Evolutionary conservation across 2,329 filamentous ascomycete species (phyloP).

Genomic region (Exophiala sideris): DNA sequence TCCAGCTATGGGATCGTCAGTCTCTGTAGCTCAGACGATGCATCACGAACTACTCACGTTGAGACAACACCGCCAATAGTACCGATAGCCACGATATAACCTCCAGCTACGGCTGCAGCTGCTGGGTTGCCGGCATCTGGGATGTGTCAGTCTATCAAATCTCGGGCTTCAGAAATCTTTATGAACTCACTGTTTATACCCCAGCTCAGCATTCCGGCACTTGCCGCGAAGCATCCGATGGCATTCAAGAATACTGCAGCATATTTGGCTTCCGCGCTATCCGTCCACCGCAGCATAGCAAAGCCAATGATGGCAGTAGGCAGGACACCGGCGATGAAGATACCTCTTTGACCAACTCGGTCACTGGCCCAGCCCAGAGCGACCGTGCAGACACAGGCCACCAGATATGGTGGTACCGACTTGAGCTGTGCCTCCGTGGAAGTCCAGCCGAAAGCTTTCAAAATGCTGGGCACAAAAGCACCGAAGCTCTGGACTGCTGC

Average conservation of each 20-base stretch:
- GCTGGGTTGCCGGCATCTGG: constrained; percentile 55
- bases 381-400: constrained; percentile 66
- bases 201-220: constrained; percentile 84
- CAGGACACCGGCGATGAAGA: constrained; percentile 68
- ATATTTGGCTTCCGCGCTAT: constrained; percentile 67
- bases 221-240: constrained; percentile 77
- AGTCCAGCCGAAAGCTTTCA: constrained; percentile 40
- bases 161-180: not conserved
- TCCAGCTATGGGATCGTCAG: constrained; percentile 18
- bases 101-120: constrained; percentile 65
- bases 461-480: constrained; percentile 38
- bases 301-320: constrained; percentile 70
- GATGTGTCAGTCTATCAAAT: constrained; percentile 2
- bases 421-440: constrained; percentile 64
- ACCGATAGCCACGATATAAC: constrained; percentile 75
- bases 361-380: constrained; percentile 72
- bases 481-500: constrained; percentile 41
- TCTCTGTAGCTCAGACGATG: constrained; percentile 18
- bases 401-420: constrained; percentile 71
- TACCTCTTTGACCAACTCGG: constrained; percentile 69
- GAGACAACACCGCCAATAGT: constrained; percentile 76
- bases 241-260: constrained; percentile 77
- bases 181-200: constrained; percentile 71
- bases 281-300: constrained; percentile 66
- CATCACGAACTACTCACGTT: constrained; percentile 62